Evolutionary conservation across 352 stramenopile genomes (phyloP).

Genomic region (Globisporangium viniferum): DNA sequence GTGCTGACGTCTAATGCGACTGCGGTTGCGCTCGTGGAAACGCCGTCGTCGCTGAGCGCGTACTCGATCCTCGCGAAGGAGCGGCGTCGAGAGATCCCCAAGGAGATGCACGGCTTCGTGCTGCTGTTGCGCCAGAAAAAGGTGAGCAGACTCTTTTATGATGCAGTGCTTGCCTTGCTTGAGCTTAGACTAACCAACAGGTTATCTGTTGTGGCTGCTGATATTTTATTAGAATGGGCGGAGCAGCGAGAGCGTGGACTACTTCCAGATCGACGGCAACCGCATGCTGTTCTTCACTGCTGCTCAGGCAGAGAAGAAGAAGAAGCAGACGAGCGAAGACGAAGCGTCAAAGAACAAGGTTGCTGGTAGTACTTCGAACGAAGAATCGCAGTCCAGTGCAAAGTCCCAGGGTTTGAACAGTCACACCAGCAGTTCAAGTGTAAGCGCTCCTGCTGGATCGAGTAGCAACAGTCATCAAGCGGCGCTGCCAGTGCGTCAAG

Average conservation of each 20-base stretch:
- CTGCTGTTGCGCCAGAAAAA: constrained; percentile 64
- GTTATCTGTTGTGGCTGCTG: neutral
- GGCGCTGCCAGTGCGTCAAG: constrained; percentile 43
- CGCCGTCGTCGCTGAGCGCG: constrained; percentile 37
- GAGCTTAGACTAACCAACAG: neutral
- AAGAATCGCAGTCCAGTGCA: neutral
- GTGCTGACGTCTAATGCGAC: constrained; percentile 43
- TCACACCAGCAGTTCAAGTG: neutral
- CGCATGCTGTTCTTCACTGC: constrained; percentile 26
- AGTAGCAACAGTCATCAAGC: constrained; percentile 11
- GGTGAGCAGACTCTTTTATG: constrained; percentile 20
- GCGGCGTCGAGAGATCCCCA: constrained; percentile 53
- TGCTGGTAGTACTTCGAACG: neutral
- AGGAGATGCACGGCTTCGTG: constrained; percentile 55
- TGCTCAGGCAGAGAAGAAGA: constrained; percentile 1
- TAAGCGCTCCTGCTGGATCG: neutral
- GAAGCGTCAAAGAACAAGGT: neutral
- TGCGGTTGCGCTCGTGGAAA: constrained; percentile 55
- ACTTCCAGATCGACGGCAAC: constrained; percentile 38
- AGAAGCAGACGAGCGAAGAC: neutral
- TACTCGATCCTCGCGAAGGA: constrained; percentile 65
- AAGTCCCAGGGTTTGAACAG: neutral
- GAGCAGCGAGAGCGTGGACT: constrained; percentile 65
- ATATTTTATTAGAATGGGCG: constrained; percentile 42
- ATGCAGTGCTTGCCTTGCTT: neutral